These are phyloP conservation scores for Phyllosticta citribraziliensis DNA, from an alignment of 2,329 filamentous ascomycete species.

Conservation along the genomic window DNA sequence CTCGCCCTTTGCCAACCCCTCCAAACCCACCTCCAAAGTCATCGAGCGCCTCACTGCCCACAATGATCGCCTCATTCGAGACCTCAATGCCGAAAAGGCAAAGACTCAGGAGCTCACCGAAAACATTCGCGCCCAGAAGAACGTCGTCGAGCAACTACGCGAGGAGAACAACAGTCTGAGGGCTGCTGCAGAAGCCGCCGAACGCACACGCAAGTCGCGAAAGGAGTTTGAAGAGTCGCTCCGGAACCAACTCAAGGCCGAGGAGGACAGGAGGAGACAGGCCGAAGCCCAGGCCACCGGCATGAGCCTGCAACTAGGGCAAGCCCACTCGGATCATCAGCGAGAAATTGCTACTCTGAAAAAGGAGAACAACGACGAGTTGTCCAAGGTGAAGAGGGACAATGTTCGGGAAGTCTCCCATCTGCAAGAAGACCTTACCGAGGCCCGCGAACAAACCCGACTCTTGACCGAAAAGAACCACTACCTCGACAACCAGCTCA, in stretches of 20 bases:
- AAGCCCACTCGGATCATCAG: background rate
- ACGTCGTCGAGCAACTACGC: slow-evolving; percentile 50
- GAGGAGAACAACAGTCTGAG: slow-evolving; percentile 7
- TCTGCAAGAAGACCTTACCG: slow-evolving; percentile 3
- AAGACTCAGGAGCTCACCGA: slow-evolving; percentile 55
- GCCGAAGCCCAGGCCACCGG: slow-evolving; percentile 8
- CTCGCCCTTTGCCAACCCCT: slow-evolving; percentile 8
- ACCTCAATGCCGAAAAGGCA: slow-evolving; percentile 32
- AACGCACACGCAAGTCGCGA: slow-evolving; percentile 2
- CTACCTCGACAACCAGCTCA: slow-evolving; percentile 5
- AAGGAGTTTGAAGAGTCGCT: slow-evolving; percentile 9
- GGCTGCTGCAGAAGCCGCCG: slow-evolving; percentile 1
- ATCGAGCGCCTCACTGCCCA: slow-evolving; percentile 70
- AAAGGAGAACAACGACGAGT: slow-evolving; percentile 3
- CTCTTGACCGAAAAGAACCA: slow-evolving; percentile 5
- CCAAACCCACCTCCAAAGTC: slow-evolving; percentile 9
- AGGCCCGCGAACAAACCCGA: slow-evolving; percentile 5
- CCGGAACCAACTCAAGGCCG: slow-evolving; percentile 3
- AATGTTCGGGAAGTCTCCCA: background rate
- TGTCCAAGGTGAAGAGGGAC: background rate
- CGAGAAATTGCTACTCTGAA: slow-evolving; percentile 4
- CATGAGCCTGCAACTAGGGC: slow-evolving; percentile 6
- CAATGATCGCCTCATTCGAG: slow-evolving; percentile 62
- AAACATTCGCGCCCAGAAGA: slow-evolving; percentile 53
- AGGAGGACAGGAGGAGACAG: slow-evolving; percentile 7